A percentile compares a stretch with the other conserved stretches of the same genome.
These are phyloP conservation scores for Cinnamomum chago DNA, from an alignment of 164 flowering plant genomes.

Conservation along the genomic window DNA sequence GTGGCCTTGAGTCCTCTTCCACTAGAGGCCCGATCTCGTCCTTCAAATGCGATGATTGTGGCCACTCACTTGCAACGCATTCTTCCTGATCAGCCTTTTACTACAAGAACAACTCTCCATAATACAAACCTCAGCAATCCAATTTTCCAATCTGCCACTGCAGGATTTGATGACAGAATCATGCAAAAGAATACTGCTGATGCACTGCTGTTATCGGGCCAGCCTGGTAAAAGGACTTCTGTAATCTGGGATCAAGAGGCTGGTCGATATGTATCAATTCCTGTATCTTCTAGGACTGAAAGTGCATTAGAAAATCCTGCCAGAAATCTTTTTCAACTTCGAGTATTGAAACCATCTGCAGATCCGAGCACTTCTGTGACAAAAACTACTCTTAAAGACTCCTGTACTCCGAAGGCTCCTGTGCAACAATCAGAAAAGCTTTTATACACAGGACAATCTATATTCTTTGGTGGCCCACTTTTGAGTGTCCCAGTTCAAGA, in stretches of 20 bases:
- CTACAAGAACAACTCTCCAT: constrained; percentile 25
- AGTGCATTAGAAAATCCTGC: constrained; percentile 41
- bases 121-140: constrained; percentile 22
- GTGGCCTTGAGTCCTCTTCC: constrained; percentile 80
- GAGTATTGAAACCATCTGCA: constrained; percentile 20
- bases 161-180: constrained; percentile 49
- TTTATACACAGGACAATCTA: constrained; percentile 73
- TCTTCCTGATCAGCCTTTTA: constrained; percentile 31
- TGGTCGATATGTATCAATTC: constrained; percentile 81
- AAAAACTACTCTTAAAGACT: constrained; percentile 30
- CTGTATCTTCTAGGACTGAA: constrained; percentile 38
- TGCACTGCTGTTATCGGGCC: constrained; percentile 39
- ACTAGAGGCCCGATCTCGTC: constrained; percentile 33
- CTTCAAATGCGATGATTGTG: constrained; percentile 27
- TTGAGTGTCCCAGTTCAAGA: constrained; percentile 44
- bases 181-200: constrained; percentile 39
- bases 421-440: constrained; percentile 58
- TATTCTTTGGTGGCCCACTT: constrained; percentile 92
- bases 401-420: constrained; percentile 32
- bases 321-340: constrained; percentile 33
- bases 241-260: constrained; percentile 98
- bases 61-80: constrained; percentile 15
- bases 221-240: constrained; percentile 59
- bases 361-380: constrained; percentile 31
- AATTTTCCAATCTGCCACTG: constrained; percentile 22